Conservation (phyloP, 208 protist genomes). For the Acanthamoeba lenticulata region DNA sequence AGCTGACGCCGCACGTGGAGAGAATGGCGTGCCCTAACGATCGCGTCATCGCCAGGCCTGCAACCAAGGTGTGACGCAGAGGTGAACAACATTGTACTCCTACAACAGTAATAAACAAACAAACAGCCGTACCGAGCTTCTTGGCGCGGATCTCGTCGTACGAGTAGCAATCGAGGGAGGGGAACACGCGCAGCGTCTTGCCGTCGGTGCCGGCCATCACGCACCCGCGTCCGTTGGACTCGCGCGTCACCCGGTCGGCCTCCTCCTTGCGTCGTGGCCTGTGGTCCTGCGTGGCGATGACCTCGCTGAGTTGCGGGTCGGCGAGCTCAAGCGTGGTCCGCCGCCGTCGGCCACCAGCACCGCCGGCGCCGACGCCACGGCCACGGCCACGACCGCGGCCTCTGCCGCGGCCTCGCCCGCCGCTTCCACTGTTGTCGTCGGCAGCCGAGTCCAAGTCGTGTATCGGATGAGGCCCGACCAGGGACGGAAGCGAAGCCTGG, state of each 20-base stretch:
- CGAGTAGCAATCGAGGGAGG: not conserved
- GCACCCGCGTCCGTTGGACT: constrained; percentile 8
- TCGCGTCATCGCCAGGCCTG: constrained; percentile 65
- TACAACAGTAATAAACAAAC: not conserved
- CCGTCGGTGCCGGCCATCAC: constrained; percentile 21
- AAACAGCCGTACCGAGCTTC: constrained; percentile 39
- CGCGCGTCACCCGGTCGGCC: not conserved
- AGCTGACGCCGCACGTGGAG: constrained; percentile 11
- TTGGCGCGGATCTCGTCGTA: constrained; percentile 28
- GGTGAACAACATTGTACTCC: not conserved
- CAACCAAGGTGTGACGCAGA: not conserved
- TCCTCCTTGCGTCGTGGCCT: constrained; percentile 22
- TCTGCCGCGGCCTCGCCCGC: not conserved
- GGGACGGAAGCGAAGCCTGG: too few relatives aligned
- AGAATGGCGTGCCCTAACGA: constrained; percentile 59
- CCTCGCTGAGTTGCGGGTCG: not conserved
- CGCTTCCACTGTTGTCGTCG: not conserved
- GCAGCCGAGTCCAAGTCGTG: too few relatives aligned
- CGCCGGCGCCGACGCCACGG: not conserved
- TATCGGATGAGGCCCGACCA: too few relatives aligned
- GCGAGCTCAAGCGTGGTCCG: not conserved
- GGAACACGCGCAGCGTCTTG: constrained; percentile 45
- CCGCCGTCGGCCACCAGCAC: not conserved
- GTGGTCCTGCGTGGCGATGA: constrained; percentile 19
- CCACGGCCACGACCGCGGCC: not conserved